Percentiles rank a stretch among this genome's conserved stretches.
These are phyloP conservation scores for Urtica urens DNA, from an alignment of 306 rosid genomes.

Conservation along the genomic window DNA sequence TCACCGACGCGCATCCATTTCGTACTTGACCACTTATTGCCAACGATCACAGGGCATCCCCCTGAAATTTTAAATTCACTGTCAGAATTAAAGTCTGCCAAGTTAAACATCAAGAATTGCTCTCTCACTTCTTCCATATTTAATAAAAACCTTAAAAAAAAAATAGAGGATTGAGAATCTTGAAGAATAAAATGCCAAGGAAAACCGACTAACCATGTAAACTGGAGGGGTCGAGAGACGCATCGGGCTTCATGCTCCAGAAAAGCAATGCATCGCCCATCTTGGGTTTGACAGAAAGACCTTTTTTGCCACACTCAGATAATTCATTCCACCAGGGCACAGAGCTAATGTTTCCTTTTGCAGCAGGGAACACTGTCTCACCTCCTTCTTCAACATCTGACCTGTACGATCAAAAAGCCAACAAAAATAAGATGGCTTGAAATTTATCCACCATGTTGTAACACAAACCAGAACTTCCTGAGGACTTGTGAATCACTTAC, in stretches of 20 bases:
- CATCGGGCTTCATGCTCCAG: slow-evolving; percentile 99
- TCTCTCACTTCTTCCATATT: not conserved
- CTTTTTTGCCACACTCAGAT: slow-evolving; percentile 84
- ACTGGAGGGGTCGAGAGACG: slow-evolving; percentile 78
- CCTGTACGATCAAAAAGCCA: slow-evolving; percentile 35
- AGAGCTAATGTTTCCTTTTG: slow-evolving; percentile 81
- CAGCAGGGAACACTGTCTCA: slow-evolving; percentile 96
- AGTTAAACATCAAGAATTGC: no score
- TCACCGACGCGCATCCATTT: slow-evolving; percentile 84
- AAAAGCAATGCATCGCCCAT: slow-evolving; percentile 94
- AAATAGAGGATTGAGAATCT: not conserved
- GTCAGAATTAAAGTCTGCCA: no score
- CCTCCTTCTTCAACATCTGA: slow-evolving; percentile 99
- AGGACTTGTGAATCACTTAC: slow-evolving; percentile 41
- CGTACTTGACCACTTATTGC: slow-evolving; percentile 96
- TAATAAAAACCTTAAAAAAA: slow-evolving; percentile 7
- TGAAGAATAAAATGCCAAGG: not conserved
- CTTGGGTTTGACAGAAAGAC: slow-evolving; percentile 91
- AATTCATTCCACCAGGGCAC: slow-evolving; percentile 98
- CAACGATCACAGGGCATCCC: slow-evolving; percentile 92
- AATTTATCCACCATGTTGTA: slow-evolving; percentile 7
- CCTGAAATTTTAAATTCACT: slow-evolving; percentile 73
- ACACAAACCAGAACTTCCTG: slow-evolving; percentile 3
- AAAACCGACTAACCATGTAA: slow-evolving; percentile 65
- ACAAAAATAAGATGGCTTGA: slow-evolving; percentile 2